Evolutionary conservation across 2,329 filamentous ascomycete species (phyloP), one percentile per base, ranked within the genome.

Genomic region (Fusarium pilosicola): DNA sequence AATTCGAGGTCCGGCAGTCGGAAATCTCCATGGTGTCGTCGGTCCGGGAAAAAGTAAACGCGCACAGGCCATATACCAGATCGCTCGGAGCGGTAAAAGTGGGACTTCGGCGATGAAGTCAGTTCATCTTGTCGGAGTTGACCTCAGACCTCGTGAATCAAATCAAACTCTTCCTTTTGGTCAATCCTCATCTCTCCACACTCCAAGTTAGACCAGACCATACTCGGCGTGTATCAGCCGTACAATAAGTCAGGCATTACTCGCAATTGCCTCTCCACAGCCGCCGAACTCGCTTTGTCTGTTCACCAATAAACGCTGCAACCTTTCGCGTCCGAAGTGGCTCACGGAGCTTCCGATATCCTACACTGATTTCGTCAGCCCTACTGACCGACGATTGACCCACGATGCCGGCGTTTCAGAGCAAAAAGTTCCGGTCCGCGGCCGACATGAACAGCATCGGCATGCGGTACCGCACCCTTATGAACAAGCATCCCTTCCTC

Each of bases 401-500:
- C 62, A 77, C 67, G 48, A 83, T 83, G 81, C 77, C 79, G 57
- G 75, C 76, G 91, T 96, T 96, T 79, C 88, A 86, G 72, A 88
- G 85, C 73, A 94, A 94, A 76, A 92, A 90, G 71, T 97, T 92
- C 83, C 91, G 91, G 72, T 85, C 90, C 45, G 83, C 92, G 39
- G 87, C 90, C 68, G 89, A 94, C 71, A 84, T 89, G 72, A 91
- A 91, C 82, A 90, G 88, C 17, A 84, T 97, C 76, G 94, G 93
- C 57, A 89, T 92, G 65, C 87, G 87, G 71, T 99, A 99, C 85
- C 93, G 96, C 65, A 85, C 88, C 38, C 83, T 89, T 68, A 90
- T 99, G 76, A 87, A 90, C 66, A 92, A 88, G 79, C 94, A 93
- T 78, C 97, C 96, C 2, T 99, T 99, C 82, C 85, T 95, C 34